phyloP scores from a whole-genome alignment of 2,329 filamentous ascomycete species.

The Verticillium klebahnii region DNA sequence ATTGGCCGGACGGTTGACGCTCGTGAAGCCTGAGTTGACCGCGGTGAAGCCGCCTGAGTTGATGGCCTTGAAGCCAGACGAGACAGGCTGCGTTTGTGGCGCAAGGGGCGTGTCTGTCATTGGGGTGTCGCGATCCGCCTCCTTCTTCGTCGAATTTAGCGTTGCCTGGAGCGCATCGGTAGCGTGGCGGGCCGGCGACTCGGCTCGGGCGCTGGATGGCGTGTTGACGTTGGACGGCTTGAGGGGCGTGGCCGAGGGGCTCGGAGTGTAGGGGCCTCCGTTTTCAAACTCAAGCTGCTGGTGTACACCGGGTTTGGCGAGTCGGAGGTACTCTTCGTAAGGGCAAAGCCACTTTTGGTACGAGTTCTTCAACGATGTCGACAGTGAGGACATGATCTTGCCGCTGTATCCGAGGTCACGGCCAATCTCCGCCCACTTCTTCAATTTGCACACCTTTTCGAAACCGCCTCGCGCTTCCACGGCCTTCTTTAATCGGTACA shows the following conservation, averaged over 20 bases:
- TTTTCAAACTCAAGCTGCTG: conserved; percentile 92
- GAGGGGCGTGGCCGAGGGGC: conserved; percentile 63
- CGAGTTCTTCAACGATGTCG: conserved; percentile 96
- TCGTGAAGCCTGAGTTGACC: conserved; percentile 66
- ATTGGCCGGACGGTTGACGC: conserved; percentile 52
- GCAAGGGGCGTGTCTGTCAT: conserved; percentile 40
- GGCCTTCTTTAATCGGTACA: conserved; percentile 95
- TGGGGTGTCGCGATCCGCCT: conserved; percentile 41
- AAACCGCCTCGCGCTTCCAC: conserved; percentile 94
- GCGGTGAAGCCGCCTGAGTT: conserved; percentile 64
- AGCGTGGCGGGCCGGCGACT: conserved; percentile 62
- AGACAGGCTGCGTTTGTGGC: conserved; percentile 33
- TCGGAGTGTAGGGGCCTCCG: conserved; percentile 83
- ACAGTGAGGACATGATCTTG: conserved; percentile 99
- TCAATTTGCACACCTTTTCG: conserved; percentile 91
- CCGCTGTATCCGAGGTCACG: conserved; percentile 95
- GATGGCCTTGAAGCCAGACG: conserved; percentile 56
- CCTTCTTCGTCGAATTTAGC: conserved; percentile 39
- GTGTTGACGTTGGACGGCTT: conserved; percentile 60
- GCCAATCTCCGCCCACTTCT: conserved; percentile 99
- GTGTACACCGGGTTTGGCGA: conserved; percentile 93
- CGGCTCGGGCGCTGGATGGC: conserved; percentile 51
- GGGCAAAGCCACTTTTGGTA: conserved; percentile 96
- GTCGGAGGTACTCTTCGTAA: conserved; percentile 88
- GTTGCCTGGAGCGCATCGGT: conserved; percentile 48